Conservation (phyloP, 768 basidiomycete genomes). For the Rhizopogon roseolus region DNA sequence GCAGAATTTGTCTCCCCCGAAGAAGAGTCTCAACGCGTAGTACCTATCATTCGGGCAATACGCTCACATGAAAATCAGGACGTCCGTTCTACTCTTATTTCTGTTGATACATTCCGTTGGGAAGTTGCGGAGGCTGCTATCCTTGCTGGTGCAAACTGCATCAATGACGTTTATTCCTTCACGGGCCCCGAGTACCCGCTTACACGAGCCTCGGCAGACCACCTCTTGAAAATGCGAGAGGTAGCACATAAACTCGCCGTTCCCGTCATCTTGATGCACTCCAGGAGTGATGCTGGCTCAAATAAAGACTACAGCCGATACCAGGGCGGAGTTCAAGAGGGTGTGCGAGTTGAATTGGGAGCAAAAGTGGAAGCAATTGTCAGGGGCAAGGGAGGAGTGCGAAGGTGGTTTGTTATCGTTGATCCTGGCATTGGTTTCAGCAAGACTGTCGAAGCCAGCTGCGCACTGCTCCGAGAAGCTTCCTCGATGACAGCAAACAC, state of each 20-base stretch:
- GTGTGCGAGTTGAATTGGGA: slow-evolving; percentile 70
- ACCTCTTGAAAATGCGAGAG: slow-evolving; percentile 57
- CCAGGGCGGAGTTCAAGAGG: slow-evolving; percentile 50
- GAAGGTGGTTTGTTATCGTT: slow-evolving; percentile 83
- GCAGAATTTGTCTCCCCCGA: slow-evolving; percentile 59
- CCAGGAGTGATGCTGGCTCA: slow-evolving; percentile 73
- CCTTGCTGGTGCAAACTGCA: slow-evolving; percentile 80
- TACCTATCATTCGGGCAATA: slow-evolving; percentile 64
- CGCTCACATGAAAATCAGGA: slow-evolving; percentile 27
- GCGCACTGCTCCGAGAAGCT: slow-evolving; percentile 56
- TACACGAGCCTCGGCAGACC: slow-evolving; percentile 27
- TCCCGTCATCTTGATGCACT: slow-evolving; percentile 93
- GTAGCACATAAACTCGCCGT: slow-evolving; percentile 59
- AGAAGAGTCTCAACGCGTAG: slow-evolving; percentile 71
- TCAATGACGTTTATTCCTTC: slow-evolving; percentile 90
- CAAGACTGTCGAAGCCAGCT: slow-evolving; percentile 73
- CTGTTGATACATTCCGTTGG: slow-evolving; percentile 49
- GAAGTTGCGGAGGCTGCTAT: slow-evolving; percentile 74
- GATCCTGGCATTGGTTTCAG: slow-evolving; percentile 97
- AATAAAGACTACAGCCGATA: slow-evolving; percentile 64
- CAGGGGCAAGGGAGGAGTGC: slow-evolving; percentile 62
- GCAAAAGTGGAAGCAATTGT: slow-evolving; percentile 61
- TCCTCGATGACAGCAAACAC: slow-evolving; percentile 40
- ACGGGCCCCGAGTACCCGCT: slow-evolving; percentile 54
- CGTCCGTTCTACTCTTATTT: slow-evolving; percentile 14